A percentile compares a stretch with the other conserved stretches of the same genome.
Evolutionary conservation across 148 eudicot genomes (phyloP).

Genomic region (Camellia japonica): DNA sequence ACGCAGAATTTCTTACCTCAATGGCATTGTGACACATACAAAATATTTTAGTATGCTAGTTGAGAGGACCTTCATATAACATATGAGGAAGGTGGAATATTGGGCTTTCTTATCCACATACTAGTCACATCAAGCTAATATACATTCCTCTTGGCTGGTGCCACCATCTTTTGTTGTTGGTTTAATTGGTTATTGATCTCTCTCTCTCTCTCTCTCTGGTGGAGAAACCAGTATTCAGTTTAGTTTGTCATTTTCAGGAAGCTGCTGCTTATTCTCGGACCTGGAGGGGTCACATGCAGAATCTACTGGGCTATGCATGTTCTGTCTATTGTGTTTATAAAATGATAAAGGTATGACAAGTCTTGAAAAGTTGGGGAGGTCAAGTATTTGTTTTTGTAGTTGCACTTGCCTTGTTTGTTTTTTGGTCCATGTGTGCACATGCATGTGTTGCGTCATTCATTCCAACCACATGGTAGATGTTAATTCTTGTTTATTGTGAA

Average conservation of each 20-base stretch:
- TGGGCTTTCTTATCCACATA: background rate
- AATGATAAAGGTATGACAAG: slow-evolving; percentile 74
- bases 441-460: background rate
- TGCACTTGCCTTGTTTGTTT: background rate
- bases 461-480: background rate
- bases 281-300: slow-evolving; percentile 99
- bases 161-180: background rate
- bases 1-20: background rate
- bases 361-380: background rate
- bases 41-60: background rate
- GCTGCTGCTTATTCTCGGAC: slow-evolving; percentile 98
- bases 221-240: background rate
- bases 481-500: background rate
- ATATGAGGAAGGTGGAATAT: background rate
- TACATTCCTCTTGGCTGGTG: background rate
- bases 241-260: slow-evolving; percentile 53
- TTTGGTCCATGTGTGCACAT: background rate
- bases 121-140: background rate
- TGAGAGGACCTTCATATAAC: background rate
- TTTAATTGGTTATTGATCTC: background rate
- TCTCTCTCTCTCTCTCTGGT: background rate
- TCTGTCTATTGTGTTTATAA: slow-evolving; percentile 95
- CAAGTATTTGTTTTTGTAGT: background rate
- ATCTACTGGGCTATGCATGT: slow-evolving; percentile 90
- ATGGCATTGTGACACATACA: background rate